Conservation (phyloP, 2,329 filamentous ascomycete species). For the Colletotrichum liriopes region DNA sequence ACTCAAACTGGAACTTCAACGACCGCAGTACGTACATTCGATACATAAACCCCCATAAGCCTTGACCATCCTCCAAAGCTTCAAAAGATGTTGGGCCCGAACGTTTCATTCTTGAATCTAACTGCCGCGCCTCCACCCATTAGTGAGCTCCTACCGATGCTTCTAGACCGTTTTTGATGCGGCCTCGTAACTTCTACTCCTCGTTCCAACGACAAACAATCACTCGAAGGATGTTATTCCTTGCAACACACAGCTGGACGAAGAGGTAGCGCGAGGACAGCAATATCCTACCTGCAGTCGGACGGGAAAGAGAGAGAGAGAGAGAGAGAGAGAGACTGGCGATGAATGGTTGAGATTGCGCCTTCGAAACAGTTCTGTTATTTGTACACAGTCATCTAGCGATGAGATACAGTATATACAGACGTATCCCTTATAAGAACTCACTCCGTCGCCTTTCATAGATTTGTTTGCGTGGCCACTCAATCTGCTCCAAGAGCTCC, state of each 20-base stretch:
- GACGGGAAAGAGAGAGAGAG: background rate
- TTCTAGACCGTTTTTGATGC: background rate
- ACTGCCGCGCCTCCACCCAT: background rate
- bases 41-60: background rate
- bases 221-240: background rate
- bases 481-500: no score
- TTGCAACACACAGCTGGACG: background rate
- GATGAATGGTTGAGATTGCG: background rate
- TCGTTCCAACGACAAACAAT: background rate
- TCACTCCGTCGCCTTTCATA: background rate
- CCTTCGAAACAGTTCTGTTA: background rate
- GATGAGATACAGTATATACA: background rate
- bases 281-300: background rate
- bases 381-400: background rate
- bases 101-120: background rate
- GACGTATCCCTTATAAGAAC: background rate
- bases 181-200: background rate
- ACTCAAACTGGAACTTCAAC: conserved; percentile 12
- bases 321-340: background rate
- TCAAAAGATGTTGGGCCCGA: background rate
- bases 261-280: background rate
- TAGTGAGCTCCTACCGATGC: conserved; percentile 10
- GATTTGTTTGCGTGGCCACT: no score
- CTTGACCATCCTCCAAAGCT: background rate
- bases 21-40: background rate